These are phyloP conservation scores for Coleophoma crateriformis DNA, from an alignment of 2,329 filamentous ascomycete species.

Conservation along the genomic window DNA sequence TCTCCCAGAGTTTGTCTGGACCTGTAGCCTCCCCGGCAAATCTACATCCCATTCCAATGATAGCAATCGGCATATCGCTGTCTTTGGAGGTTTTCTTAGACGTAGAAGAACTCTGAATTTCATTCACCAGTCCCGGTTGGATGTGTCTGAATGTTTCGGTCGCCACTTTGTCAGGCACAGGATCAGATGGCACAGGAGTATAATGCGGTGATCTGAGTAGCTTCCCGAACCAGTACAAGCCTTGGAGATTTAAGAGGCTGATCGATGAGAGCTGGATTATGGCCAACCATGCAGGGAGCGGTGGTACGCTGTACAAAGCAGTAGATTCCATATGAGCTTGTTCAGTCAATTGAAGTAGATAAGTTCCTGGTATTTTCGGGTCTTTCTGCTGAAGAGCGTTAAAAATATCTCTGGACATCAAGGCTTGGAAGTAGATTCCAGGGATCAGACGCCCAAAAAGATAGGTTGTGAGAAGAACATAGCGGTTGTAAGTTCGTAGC, in stretches of 20 bases:
- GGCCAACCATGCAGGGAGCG: background rate
- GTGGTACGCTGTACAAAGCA: background rate
- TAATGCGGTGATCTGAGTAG: background rate
- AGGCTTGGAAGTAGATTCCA: background rate
- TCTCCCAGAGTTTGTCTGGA: conserved; percentile 28
- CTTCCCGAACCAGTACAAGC: conserved; percentile 7
- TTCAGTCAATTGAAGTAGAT: background rate
- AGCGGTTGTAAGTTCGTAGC: conserved; percentile 1
- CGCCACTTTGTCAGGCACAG: background rate
- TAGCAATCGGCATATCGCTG: conserved; percentile 19
- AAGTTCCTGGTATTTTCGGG: background rate
- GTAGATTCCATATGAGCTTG: background rate
- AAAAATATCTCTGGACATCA: conserved; percentile 3
- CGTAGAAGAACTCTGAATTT: background rate
- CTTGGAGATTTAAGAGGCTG: conserved; percentile 1
- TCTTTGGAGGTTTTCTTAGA: background rate
- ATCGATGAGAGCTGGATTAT: conserved; percentile 1
- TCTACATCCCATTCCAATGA: conserved; percentile 26
- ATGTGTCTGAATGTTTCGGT: background rate
- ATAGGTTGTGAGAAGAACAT: conserved; percentile 3
- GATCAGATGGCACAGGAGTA: background rate
- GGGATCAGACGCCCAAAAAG: conserved; percentile 1
- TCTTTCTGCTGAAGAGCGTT: background rate
- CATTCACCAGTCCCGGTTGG: background rate
- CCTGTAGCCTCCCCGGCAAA: conserved; percentile 26